A percentile compares a stretch with the other conserved stretches of the same genome.
These are phyloP conservation scores for Boletellus ananas DNA, from an alignment of 768 basidiomycete genomes.

Conservation along the genomic window DNA sequence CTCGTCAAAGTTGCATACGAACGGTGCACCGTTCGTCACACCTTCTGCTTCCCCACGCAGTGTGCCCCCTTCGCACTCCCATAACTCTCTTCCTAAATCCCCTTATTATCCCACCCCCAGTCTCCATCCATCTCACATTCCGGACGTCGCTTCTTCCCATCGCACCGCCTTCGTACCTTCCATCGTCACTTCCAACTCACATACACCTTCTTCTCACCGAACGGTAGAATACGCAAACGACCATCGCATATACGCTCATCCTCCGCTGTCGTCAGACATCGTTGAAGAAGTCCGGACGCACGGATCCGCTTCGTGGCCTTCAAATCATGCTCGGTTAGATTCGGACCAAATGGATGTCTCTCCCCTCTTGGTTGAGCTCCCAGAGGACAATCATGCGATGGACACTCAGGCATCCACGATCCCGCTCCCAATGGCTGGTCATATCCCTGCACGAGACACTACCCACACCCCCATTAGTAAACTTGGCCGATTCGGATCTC, in stretches of 20 bases:
- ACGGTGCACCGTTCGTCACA: constrained; percentile 36
- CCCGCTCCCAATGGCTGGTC: constrained; percentile 37
- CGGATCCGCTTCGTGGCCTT: constrained; percentile 23
- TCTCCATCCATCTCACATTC: constrained; percentile 40
- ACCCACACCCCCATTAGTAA: constrained; percentile 46
- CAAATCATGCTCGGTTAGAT: constrained; percentile 29
- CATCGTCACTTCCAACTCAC: constrained; percentile 27
- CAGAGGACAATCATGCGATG: constrained; percentile 41
- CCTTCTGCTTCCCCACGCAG: constrained; percentile 42
- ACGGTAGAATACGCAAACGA: constrained; percentile 36
- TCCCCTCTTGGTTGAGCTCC: constrained; percentile 43
- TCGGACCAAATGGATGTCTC: constrained; percentile 57
- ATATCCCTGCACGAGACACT: constrained; percentile 35
- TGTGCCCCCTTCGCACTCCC: constrained; percentile 48
- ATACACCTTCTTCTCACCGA: constrained; percentile 31
- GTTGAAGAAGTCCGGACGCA: constrained; percentile 28
- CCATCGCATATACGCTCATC: constrained; percentile 31
- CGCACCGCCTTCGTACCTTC: constrained; percentile 50
- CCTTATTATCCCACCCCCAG: constrained; percentile 38
- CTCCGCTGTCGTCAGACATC: constrained; percentile 29
- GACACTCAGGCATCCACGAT: constrained; percentile 49
- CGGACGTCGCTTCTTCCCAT: constrained; percentile 49
- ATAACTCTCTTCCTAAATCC: constrained; percentile 38
- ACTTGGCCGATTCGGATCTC: constrained; percentile 52
- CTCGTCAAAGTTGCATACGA: constrained; percentile 35